These are phyloP conservation scores for Cladosporium phlei DNA, from an alignment of 2,329 filamentous ascomycete species.

Conservation along the genomic window DNA sequence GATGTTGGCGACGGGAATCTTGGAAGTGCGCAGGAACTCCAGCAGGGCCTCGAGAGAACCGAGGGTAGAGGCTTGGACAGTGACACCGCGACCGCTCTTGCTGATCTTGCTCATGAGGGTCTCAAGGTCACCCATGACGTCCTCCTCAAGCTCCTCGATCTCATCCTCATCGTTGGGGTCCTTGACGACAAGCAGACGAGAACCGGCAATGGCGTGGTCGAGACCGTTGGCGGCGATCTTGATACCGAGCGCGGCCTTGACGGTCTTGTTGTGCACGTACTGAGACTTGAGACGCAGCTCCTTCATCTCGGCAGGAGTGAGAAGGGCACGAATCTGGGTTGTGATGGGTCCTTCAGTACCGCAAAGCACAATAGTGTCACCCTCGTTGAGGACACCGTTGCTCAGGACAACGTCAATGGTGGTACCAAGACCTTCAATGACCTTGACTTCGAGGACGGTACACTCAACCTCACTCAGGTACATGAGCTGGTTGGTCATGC, in stretches of 20 bases:
- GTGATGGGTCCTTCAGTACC: conserved; percentile 94
- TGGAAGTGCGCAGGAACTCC: conserved; percentile 91
- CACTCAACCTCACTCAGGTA: conserved; percentile 97
- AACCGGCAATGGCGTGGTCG: conserved; percentile 93
- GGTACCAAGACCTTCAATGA: conserved; percentile 97
- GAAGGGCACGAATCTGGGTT: conserved; percentile 88
- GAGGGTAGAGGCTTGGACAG: conserved; percentile 93
- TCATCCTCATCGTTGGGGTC: conserved; percentile 80
- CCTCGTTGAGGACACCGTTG: conserved; percentile 91
- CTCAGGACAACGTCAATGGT: conserved; percentile 96
- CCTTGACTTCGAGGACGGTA: conserved; percentile 97
- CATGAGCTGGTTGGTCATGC: conserved; percentile 96
- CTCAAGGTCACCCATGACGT: conserved; percentile 92
- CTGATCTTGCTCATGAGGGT: conserved; percentile 86
- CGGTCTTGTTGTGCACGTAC: conserved; percentile 98
- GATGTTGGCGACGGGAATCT: conserved; percentile 96
- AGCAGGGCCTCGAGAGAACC: conserved; percentile 93
- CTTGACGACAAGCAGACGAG: conserved; percentile 86
- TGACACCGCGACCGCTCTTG: conserved; percentile 89
- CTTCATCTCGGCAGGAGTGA: conserved; percentile 88
- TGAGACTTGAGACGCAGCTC: conserved; percentile 91
- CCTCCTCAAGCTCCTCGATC: conserved; percentile 82
- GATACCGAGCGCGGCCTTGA: conserved; percentile 96
- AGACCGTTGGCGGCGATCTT: conserved; percentile 97
- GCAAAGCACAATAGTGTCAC: conserved; percentile 89